phyloP scores from a whole-genome alignment of 2,329 filamentous ascomycete genomes.

The Sclerotiophoma versabilis region DNA sequence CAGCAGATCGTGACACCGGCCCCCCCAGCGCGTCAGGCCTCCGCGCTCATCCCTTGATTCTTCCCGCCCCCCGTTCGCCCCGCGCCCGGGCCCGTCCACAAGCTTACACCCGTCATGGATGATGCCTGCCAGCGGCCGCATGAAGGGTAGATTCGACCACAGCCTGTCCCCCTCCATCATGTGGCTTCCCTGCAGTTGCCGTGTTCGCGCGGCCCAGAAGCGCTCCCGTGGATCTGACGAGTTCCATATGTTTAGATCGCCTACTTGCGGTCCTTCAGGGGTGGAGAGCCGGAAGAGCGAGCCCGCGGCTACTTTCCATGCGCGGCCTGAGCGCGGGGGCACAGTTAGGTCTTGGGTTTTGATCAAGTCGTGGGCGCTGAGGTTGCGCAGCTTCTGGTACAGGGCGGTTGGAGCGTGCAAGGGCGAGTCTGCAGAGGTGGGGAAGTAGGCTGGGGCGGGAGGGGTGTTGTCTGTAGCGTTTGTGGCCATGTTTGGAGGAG shows the following conservation, averaged over 20 bases:
- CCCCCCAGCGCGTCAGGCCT: conserved; percentile 65
- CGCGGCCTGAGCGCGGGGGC: conserved; percentile 75
- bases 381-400: conserved; percentile 33
- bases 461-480: conserved; percentile 18
- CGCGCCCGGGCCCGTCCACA: conserved; percentile 20
- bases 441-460: conserved; percentile 46
- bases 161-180: conserved; percentile 74
- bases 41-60: conserved; percentile 56
- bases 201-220: conserved; percentile 82
- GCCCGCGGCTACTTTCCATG: conserved; percentile 74
- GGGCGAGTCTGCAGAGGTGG: conserved; percentile 38
- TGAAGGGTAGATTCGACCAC: conserved; percentile 79
- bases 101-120: conserved; percentile 65
- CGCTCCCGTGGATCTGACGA: conserved; percentile 76
- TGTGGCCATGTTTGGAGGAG: neutral
- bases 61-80: conserved; percentile 40
- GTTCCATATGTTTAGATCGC: conserved; percentile 85
- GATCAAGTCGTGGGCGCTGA: conserved; percentile 18
- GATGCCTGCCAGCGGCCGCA: conserved; percentile 77
- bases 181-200: conserved; percentile 80
- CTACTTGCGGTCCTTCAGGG: conserved; percentile 77
- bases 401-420: conserved; percentile 43
- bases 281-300: conserved; percentile 76
- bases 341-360: conserved; percentile 55
- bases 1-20: conserved; percentile 76